phyloP scores from a whole-genome alignment of 2,329 filamentous ascomycete species.

The Aspergillus awamori region DNA sequence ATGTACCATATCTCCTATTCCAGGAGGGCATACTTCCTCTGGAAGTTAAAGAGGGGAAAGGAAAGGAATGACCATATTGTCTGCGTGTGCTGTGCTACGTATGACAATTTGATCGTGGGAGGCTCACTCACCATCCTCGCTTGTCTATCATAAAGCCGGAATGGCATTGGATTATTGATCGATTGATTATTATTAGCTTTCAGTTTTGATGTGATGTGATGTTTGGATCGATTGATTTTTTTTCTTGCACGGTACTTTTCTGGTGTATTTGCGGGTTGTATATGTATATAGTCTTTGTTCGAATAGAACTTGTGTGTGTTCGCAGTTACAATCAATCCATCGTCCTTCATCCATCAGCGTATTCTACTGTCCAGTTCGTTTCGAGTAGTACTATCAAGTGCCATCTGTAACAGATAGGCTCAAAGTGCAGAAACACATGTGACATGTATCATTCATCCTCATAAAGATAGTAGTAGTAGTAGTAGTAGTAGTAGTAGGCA shows the following conservation, averaged over 20 bases:
- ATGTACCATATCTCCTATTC: no score
- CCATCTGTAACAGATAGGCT: no score
- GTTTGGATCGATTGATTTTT: background rate
- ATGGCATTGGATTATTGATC: background rate
- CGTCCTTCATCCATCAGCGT: no score
- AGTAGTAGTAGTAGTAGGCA: background rate
- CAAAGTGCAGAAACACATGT: background rate
- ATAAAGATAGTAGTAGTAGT: background rate
- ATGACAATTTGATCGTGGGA: background rate
- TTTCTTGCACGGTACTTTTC: background rate
- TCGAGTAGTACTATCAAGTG: background rate
- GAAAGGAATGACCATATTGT: background rate
- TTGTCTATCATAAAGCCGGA: background rate
- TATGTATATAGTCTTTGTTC: slow-evolving; percentile 20
- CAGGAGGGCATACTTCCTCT: no score
- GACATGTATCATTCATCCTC: slow-evolving; percentile 1
- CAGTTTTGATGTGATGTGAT: no score
- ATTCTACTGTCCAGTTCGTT: no score
- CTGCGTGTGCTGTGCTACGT: background rate
- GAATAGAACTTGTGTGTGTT: slow-evolving; percentile 14
- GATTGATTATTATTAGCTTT: background rate
- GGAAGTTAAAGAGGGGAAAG: no score
- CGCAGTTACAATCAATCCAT: background rate
- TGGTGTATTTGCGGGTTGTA: slow-evolving; percentile 18
- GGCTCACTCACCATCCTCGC: background rate